Evolutionary conservation across 805 yeast genomes (phyloP).

Genomic region (Kluyveromyces dobzhanskii): DNA sequence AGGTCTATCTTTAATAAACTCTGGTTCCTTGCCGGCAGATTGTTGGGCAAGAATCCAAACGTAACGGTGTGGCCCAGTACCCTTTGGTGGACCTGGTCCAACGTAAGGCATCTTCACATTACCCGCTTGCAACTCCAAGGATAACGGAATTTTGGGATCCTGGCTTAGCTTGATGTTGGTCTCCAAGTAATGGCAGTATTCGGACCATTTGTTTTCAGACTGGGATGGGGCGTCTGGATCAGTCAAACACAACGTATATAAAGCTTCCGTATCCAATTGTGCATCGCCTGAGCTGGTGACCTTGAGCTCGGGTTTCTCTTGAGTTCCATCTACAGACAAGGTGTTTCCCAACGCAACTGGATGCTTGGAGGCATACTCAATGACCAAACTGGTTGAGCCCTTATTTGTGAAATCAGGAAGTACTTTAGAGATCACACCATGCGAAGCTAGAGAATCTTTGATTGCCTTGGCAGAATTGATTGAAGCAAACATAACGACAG

Average conservation of each 20-base stretch:
- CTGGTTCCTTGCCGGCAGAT: constrained; percentile 22
- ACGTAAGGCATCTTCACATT: constrained; percentile 45
- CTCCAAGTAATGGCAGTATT: constrained; percentile 68
- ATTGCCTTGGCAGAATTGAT: constrained; percentile 11
- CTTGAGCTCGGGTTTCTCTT: constrained; percentile 54
- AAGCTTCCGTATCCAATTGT: constrained; percentile 36
- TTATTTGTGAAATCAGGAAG: constrained; percentile 11
- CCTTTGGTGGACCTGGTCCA: constrained; percentile 89
- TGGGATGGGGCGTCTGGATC: constrained; percentile 93
- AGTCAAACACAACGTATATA: constrained; percentile 70
- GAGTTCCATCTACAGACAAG: constrained; percentile 56
- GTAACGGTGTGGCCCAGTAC: constrained; percentile 82
- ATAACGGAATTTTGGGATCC: constrained; percentile 26
- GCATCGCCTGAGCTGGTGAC: constrained; percentile 35
- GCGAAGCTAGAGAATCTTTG: constrained; percentile 19
- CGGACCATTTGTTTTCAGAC: constrained; percentile 80
- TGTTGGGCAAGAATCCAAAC: constrained; percentile 71
- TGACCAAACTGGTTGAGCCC: constrained; percentile 21
- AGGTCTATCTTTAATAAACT: constrained; percentile 22
- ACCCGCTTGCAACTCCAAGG: constrained; percentile 33
- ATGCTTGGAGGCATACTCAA: constrained; percentile 19
- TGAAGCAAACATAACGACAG: constrained; percentile 4
- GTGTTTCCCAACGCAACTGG: constrained; percentile 73
- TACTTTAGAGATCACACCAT: constrained; percentile 24
- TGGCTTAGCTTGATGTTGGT: constrained; percentile 32